These are phyloP conservation scores for Paramecium pentaurelia DNA, from an alignment of 73 alveolate species.

Conservation along the genomic window DNA sequence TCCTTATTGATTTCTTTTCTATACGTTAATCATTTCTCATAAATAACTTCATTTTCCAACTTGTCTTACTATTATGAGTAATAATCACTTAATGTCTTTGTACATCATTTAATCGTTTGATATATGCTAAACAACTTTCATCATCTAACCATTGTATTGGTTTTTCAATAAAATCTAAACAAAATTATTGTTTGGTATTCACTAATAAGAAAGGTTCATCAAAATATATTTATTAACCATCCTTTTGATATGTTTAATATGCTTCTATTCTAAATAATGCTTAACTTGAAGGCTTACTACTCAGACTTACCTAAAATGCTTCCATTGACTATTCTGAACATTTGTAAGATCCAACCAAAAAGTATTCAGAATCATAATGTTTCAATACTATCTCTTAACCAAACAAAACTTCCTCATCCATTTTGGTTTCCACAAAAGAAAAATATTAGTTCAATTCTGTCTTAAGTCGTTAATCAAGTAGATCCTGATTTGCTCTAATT, in stretches of 20 bases:
- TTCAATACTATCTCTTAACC: conserved; percentile 10
- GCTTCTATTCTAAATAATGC: conserved; percentile 38
- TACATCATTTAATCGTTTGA: background rate
- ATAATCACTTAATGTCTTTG: background rate
- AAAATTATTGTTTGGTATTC: background rate
- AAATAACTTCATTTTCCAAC: conserved; percentile 37
- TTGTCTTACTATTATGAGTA: background rate
- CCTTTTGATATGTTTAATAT: background rate
- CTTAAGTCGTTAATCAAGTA: background rate
- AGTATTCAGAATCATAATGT: conserved; percentile 26
- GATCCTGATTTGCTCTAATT: background rate
- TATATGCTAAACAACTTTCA: background rate
- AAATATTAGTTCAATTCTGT: conserved; percentile 20
- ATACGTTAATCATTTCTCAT: background rate
- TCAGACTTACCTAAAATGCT: background rate
- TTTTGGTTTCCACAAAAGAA: background rate
- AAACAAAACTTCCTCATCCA: conserved; percentile 22
- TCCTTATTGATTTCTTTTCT: background rate
- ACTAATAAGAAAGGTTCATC: conserved; percentile 18
- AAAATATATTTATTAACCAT: background rate
- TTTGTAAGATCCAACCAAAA: conserved; percentile 10
- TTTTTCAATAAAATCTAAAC: background rate
- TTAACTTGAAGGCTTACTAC: background rate
- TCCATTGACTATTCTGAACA: conserved; percentile 25
- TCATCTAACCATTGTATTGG: conserved; percentile 7